A percentile compares a stretch with the other conserved stretches of the same genome.
Conservation (phyloP, 371 early-diverging fungal genomes). For the Mortierella sp. region DNA sequence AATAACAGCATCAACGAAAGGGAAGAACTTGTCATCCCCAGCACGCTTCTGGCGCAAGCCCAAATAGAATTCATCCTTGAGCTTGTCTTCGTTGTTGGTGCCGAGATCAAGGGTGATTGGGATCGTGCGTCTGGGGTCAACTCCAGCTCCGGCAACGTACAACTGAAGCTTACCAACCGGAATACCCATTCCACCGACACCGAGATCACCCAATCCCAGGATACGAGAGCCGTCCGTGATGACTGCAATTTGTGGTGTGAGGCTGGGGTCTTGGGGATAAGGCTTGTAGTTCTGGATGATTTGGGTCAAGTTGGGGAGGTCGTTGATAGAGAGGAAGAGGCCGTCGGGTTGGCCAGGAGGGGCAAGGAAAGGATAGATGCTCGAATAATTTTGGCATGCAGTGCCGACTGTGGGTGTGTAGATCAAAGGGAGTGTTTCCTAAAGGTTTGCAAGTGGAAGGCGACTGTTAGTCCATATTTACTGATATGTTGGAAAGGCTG, state of each 20-base stretch:
- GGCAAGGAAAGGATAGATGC: slow-evolving; percentile 85
- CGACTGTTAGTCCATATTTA: too few relatives aligned
- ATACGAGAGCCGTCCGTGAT: slow-evolving; percentile 95
- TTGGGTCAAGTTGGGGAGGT: slow-evolving; percentile 75
- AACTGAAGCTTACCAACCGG: slow-evolving; percentile 93
- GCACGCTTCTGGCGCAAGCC: slow-evolving; percentile 84
- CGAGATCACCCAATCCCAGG: slow-evolving; percentile 92
- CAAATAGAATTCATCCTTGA: slow-evolving; percentile 88
- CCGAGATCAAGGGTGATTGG: slow-evolving; percentile 93
- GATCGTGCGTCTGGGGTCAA: slow-evolving; percentile 86
- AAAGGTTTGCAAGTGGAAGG: slow-evolving; percentile 12
- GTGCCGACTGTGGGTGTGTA: slow-evolving; percentile 95
- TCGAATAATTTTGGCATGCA: slow-evolving; percentile 90
- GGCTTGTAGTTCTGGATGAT: slow-evolving; percentile 77
- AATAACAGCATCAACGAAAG: slow-evolving; percentile 85
- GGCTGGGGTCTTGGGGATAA: slow-evolving; percentile 59
- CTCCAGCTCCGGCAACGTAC: slow-evolving; percentile 91
- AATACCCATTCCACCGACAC: slow-evolving; percentile 93
- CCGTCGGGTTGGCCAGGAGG: slow-evolving; percentile 85
- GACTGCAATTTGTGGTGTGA: slow-evolving; percentile 81
- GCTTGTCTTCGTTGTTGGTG: slow-evolving; percentile 81
- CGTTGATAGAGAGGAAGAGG: slow-evolving; percentile 84
- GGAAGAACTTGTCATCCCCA: slow-evolving; percentile 77
- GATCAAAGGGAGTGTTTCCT: slow-evolving; percentile 83
- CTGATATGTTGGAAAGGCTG: too few relatives aligned